Conservation (phyloP, 345 rosid genomes). For the Camelina laxa region DNA sequence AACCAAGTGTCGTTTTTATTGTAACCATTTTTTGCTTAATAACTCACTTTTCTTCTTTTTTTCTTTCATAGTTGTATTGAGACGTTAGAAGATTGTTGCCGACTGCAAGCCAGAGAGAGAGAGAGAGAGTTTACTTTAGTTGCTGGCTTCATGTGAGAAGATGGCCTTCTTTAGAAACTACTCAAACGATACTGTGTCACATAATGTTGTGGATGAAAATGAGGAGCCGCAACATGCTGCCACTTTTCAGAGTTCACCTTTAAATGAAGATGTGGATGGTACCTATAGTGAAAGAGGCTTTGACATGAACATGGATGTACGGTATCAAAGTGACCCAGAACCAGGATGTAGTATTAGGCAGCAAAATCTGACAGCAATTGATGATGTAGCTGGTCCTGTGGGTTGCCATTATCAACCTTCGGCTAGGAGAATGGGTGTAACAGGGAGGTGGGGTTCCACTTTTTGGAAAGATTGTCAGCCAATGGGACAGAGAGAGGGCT, state of each 20-base stretch:
- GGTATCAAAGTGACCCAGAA: slow-evolving; percentile 75
- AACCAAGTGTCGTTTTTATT: neutral
- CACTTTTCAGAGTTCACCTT: slow-evolving; percentile 52
- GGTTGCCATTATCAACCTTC: slow-evolving; percentile 59
- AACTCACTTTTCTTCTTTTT: slow-evolving; percentile 10
- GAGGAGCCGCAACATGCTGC: slow-evolving; percentile 51
- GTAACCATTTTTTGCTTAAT: neutral
- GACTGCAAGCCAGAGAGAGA: slow-evolving; percentile 1
- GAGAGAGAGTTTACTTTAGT: slow-evolving; percentile 5
- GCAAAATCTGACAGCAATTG: slow-evolving; percentile 50
- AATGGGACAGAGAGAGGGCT: slow-evolving; percentile 58
- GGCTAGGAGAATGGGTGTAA: slow-evolving; percentile 65
- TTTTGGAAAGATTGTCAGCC: slow-evolving; percentile 99
- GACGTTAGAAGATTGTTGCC: slow-evolving; percentile 25
- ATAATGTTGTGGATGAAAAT: slow-evolving; percentile 66
- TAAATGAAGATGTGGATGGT: slow-evolving; percentile 55
- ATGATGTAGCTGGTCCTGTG: slow-evolving; percentile 44
- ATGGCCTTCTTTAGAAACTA: slow-evolving; percentile 92
- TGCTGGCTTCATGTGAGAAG: slow-evolving; percentile 57
- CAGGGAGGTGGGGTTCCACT: slow-evolving; percentile 93
- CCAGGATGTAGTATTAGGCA: slow-evolving; percentile 57
- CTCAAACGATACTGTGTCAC: slow-evolving; percentile 62
- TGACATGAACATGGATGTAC: slow-evolving; percentile 76
- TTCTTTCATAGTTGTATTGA: slow-evolving; percentile 34
- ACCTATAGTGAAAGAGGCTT: slow-evolving; percentile 67